These are phyloP conservation scores for Yarrowia sp. DNA, from an alignment of 805 yeast genomes.

Conservation along the genomic window DNA sequence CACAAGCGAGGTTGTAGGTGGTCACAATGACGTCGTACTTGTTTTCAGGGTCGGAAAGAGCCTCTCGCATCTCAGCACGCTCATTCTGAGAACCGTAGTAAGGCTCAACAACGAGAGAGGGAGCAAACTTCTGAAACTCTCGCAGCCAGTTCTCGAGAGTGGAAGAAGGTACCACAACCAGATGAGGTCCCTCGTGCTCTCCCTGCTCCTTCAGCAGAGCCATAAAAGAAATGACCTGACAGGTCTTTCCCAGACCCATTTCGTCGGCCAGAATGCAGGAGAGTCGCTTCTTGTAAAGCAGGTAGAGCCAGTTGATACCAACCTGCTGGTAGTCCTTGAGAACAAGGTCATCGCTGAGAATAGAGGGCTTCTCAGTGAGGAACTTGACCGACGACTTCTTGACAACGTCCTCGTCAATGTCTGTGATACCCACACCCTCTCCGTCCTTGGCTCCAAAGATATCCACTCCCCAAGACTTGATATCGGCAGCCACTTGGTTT, in stretches of 20 bases:
- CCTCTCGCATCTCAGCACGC: conserved; percentile 82
- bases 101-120: conserved; percentile 79
- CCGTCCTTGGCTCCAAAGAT: conserved; percentile 58
- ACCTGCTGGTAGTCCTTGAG: conserved; percentile 93
- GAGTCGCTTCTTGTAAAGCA: conserved; percentile 76
- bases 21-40: conserved; percentile 89
- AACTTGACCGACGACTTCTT: conserved; percentile 18
- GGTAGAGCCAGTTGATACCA: conserved; percentile 92
- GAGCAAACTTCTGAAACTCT: conserved; percentile 90
- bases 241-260: conserved; percentile 96
- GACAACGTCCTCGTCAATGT: conserved; percentile 50
- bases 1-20: conserved; percentile 90
- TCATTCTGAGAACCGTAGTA: conserved; percentile 90
- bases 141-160: conserved; percentile 97
- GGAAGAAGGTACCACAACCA: conserved; percentile 94
- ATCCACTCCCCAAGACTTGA: conserved; percentile 87
- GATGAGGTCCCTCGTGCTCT: conserved; percentile 75
- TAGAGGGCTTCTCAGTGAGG: conserved; percentile 72
- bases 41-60: conserved; percentile 59
- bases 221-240: conserved; percentile 92
- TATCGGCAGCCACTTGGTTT: conserved; percentile 68
- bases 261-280: conserved; percentile 98
- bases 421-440: conserved; percentile 73
- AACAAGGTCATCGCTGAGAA: conserved; percentile 66
- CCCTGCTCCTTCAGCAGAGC: conserved; percentile 79